Conservation (phyloP, 1,139 yeast species). For the Protomyces lactucae-debilis region DNA sequence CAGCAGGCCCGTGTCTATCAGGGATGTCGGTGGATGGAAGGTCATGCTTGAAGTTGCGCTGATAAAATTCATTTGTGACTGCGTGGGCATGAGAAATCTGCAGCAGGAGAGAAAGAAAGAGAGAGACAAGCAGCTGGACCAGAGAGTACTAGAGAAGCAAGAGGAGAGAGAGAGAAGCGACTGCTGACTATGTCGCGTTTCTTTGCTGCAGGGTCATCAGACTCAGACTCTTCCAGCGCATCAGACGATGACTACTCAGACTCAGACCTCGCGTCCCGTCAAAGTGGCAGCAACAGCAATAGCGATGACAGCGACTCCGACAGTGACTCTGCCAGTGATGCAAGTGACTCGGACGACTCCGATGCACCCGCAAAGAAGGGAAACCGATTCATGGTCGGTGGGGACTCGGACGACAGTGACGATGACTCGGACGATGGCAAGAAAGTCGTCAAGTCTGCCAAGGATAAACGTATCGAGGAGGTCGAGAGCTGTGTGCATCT, state of each 20-base stretch:
- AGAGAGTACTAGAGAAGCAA: not conserved
- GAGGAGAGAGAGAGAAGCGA: too few relatives aligned
- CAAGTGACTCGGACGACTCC: constrained; percentile 25
- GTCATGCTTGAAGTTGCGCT: too few relatives aligned
- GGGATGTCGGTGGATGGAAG: too few relatives aligned
- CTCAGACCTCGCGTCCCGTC: constrained; percentile 41
- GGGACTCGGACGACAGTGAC: constrained; percentile 51
- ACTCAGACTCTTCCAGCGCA: constrained; percentile 53
- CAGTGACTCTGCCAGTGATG: constrained; percentile 6
- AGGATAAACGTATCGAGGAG: constrained; percentile 87
- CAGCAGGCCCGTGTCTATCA: too few relatives aligned
- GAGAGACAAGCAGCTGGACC: too few relatives aligned
- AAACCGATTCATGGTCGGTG: constrained; percentile 37
- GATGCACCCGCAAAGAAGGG: constrained; percentile 46
- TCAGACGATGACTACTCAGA: constrained; percentile 44
- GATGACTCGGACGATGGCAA: constrained; percentile 61
- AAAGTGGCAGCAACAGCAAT: constrained; percentile 41
- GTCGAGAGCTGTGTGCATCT: constrained; percentile 62
- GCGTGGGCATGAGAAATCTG: too few relatives aligned
- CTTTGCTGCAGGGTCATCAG: constrained; percentile 58
- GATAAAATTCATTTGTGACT: too few relatives aligned
- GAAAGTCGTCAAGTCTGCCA: constrained; percentile 87
- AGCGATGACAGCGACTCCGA: constrained; percentile 42
- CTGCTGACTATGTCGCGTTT: constrained; percentile 58
- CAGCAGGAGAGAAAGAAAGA: too few relatives aligned